Conservation (phyloP, 169 alveolate genomes). For the Plasmodium gonderi region DNA sequence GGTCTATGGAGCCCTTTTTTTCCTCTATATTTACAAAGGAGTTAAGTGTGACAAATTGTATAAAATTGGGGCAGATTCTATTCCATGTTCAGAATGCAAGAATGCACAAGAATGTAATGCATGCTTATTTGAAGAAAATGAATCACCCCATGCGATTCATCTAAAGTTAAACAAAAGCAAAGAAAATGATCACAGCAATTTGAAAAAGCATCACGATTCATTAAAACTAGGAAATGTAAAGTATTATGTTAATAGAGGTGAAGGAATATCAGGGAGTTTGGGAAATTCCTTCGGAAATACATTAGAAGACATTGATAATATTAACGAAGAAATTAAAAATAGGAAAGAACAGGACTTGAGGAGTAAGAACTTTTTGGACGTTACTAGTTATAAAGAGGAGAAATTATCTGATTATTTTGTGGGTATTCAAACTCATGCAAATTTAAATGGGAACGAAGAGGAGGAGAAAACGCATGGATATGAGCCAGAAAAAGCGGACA, state of each 20-base stretch:
- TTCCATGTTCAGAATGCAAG: slow-evolving; percentile 62
- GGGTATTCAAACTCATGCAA: slow-evolving; percentile 52
- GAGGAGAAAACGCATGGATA: neutral
- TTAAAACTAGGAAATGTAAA: slow-evolving; percentile 52
- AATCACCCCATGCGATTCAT: slow-evolving; percentile 32
- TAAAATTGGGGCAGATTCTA: slow-evolving; percentile 1
- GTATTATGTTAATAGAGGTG: slow-evolving; percentile 66
- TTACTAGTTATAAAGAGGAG: neutral
- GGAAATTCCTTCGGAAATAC: slow-evolving; percentile 13
- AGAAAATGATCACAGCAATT: slow-evolving; percentile 12
- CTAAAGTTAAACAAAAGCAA: slow-evolving; percentile 39
- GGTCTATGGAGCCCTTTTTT: neutral
- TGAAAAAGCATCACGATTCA: slow-evolving; percentile 59
- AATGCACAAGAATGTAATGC: slow-evolving; percentile 26
- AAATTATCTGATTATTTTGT: neutral
- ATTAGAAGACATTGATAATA: neutral
- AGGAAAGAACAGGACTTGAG: slow-evolving; percentile 2
- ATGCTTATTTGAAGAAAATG: slow-evolving; percentile 56
- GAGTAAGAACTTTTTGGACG: slow-evolving; percentile 1
- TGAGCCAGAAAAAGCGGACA: neutral
- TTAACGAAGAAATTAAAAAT: slow-evolving; percentile 16
- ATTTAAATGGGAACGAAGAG: no score
- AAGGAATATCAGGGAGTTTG: slow-evolving; percentile 66
- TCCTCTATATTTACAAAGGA: slow-evolving; percentile 6
- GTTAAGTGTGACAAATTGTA: slow-evolving; percentile 3